Base-by-base conservation (phyloP, 192 early-diverging fungal species). In the Geranomyces michiganensis region DNA sequence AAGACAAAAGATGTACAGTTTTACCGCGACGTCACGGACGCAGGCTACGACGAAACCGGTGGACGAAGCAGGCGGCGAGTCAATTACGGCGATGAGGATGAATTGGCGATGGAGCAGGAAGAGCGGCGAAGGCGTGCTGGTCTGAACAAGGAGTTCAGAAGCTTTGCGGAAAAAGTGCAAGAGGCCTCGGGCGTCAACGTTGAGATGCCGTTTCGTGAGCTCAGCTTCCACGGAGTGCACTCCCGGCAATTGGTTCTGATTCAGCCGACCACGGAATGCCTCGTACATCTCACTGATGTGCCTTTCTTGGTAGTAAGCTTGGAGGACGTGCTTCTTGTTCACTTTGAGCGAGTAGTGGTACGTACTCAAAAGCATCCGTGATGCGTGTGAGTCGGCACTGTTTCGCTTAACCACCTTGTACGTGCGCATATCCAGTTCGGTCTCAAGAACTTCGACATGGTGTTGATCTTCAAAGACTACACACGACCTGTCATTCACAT, bases 1-100 rank as follows among this genome's bases (percentile, higher is more conserved):
- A 99, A 98, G 80, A 95, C 90, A 10, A 92, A 93, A 85, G 96
- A 99, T 77, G 90, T 99, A 48, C 97, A 99, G 82, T 98, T 99
- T 82, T 98, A 96, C 76, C 90, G 94, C 65, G 96, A 98, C 71
- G 95, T 96, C 1, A 89, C 92, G 1, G 97, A 99, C 64, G 92
- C 92, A 1, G 89, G 89, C 51, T 96, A 93, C 78, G 96, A 99
- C 76, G 97, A 99, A 81, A 99, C 97, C 26, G 95, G 95, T 65
- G 97, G 96, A 74, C 89, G 93, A 31, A 78, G 90, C 66, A 13
- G 41, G 5, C 53, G 73, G 24, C 90, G 93, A 51, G 84, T 89
- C 71, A 90, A 91, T 61, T 96, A 98, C 72, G 96, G 95, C 65
- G 97, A 99, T 76, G 97, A 99, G 76, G 97, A 99, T 82, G 97